Conservation (phyloP, 495 filamentous ascomycete genomes). For the Hypoxylon crocopeplum region DNA sequence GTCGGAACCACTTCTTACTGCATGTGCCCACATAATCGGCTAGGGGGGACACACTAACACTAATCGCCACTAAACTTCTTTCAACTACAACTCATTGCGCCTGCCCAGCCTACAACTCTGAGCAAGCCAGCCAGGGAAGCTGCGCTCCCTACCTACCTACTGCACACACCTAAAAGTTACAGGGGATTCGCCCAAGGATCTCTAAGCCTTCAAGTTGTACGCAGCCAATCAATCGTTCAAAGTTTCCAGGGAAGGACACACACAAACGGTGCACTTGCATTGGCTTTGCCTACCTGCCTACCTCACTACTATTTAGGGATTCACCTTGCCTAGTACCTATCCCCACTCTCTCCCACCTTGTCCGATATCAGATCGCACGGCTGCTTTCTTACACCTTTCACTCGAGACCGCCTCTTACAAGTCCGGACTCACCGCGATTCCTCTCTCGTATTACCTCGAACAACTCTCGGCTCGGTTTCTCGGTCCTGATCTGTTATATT, state of each 20-base stretch:
- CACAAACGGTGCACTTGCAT: conserved; percentile 36
- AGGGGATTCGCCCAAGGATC: conserved; percentile 23
- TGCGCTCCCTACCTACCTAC: background rate
- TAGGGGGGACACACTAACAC: conserved; percentile 15
- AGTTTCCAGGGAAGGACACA: conserved; percentile 19
- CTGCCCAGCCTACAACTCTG: no score
- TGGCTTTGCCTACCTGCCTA: conserved; percentile 7
- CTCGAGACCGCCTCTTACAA: conserved; percentile 23
- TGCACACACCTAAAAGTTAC: conserved; percentile 14
- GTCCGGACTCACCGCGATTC: conserved; percentile 20
- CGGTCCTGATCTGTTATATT: conserved; percentile 17
- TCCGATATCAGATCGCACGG: conserved; percentile 9
- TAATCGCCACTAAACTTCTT: conserved; percentile 3
- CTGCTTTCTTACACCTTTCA: background rate
- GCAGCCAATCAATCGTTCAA: conserved; percentile 30
- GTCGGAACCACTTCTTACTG: conserved; percentile 24
- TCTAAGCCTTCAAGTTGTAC: conserved; percentile 14
- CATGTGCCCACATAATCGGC: conserved; percentile 20
- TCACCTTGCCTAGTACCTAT: conserved; percentile 28
- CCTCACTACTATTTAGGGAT: conserved; percentile 7
- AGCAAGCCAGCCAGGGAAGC: no score
- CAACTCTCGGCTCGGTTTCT: conserved; percentile 9
- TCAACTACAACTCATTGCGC: background rate
- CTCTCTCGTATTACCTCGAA: conserved; percentile 1
- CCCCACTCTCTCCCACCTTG: conserved; percentile 9